Base-by-base conservation (phyloP, 768 basidiomycete genomes). In the Harrya chromipes region DNA sequence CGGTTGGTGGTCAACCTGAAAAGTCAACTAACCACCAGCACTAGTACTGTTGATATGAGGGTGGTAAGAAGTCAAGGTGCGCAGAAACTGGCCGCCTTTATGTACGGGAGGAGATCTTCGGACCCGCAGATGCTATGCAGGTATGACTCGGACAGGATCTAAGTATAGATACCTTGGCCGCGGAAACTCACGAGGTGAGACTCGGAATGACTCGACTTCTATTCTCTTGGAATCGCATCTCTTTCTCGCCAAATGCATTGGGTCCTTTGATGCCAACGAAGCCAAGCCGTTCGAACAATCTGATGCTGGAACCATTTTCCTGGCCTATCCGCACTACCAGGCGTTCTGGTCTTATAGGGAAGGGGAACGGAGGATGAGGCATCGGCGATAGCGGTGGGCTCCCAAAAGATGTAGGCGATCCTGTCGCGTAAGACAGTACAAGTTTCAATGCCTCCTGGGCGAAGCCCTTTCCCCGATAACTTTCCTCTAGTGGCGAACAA, bases 211-310 rank as follows among this genome's bases (percentile, higher is more conserved):
- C 6, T 14, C 33, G 24, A n/a, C 11, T 6, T 26, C n/a, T 23
- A 9, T 31, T 13, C n/a, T 19, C 19, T 20, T 13, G 20, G 23
- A 54, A 67, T 23, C 87, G 79, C 82, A 97, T 78, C 71, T 95
- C 93, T 14, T 90, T 79, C 68, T 97, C 91, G 31, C 78, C 72
- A 56, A 94, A 97, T 10, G 90, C 84, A 43, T 83, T 77, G 14
- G 85, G 83, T 11, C 71, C 68, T 61, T 86, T 87, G 10, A 79
- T 82, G 31, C 86, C 70, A 16, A 61, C 63, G 59, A 97, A 97
- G 0, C 90, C 92, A 1, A 97, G 77, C 53, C 79, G 80, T 58
- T 79, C 69, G 59, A 97, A 97, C 9, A 97, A 72, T 7, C 65
- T 63, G 23, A 91, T 83, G 46, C 89, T 91, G 3, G 85, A 71